These are phyloP conservation scores for Lycium barbarum DNA, from an alignment of 257 asterid species.

Conservation along the genomic window DNA sequence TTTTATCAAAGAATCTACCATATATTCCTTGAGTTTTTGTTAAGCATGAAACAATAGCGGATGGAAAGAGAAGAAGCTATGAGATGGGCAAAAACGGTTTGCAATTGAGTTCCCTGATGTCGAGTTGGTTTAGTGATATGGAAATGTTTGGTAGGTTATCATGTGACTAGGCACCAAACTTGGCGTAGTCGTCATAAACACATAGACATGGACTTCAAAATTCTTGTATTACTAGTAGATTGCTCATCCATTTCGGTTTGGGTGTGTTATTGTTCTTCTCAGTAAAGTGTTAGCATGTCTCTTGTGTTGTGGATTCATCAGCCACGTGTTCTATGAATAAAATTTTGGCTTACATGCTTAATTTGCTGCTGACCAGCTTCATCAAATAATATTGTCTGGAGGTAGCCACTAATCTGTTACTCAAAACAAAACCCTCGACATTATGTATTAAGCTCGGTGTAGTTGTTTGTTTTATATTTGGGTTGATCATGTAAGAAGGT, in stretches of 20 bases:
- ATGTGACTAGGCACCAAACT: constrained; percentile 18
- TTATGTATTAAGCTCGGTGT: neutral
- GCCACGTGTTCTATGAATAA: neutral
- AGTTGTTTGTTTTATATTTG: constrained; percentile 19
- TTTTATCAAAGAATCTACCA: neutral
- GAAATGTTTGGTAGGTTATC: neutral
- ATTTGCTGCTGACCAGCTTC: neutral
- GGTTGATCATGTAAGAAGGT: constrained; percentile 10
- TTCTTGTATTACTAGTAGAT: constrained; percentile 19
- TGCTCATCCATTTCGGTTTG: constrained; percentile 17
- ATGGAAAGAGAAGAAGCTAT: neutral
- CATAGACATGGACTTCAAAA: neutral
- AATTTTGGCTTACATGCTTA: neutral
- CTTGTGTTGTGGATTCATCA: constrained; percentile 7
- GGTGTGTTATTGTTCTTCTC: neutral
- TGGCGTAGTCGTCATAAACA: neutral
- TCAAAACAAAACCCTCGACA: neutral
- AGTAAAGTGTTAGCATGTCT: neutral
- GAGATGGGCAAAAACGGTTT: neutral
- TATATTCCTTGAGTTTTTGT: neutral
- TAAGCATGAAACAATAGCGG: neutral
- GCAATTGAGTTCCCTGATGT: constrained; percentile 21
- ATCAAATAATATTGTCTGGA: neutral
- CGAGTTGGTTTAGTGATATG: constrained; percentile 4
- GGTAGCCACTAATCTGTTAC: neutral